Evolutionary conservation across 805 yeast species (phyloP), one percentile per base, ranked within the genome.

Genomic region (Kazachstania taianensis): DNA sequence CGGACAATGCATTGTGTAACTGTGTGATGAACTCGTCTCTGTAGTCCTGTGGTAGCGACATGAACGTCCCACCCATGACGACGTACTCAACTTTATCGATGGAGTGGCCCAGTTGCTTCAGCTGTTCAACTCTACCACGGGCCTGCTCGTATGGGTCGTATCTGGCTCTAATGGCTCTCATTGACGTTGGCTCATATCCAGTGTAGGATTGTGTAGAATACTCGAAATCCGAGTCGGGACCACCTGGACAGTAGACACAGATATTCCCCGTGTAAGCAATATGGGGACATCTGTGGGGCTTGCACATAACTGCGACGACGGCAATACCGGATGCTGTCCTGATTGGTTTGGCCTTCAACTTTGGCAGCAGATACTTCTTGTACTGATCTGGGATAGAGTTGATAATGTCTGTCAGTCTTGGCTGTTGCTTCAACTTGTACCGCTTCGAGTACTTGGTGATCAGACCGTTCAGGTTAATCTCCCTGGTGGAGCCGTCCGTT

Each of bases 101-200:
- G 1, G 94, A 80, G 55, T 92, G 98, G 10, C 98, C 98, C 41
- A 92, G 68, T 59, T 82, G 96, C 46, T 95, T 75, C 44, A 92
- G 69, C 66, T 92, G 98, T 53, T 92, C 98, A 27, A 92, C 79
- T 58, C 98, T 76, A 33, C 98, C 98, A 55, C 98, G 72, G 5
- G 97, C 96, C 60, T 92, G 98, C 61, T 92, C 98, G 55, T 85
- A 92, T 1, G 98, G 97, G 58, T 92, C 98, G 55, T 92, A 92
- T 51, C 98, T 74, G 0, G 98, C 98, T 49, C 98, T 70, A 42
- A 92, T 92, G n/a, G 98, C 98, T 51, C 98, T 72, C 98, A 92
- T 92, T 1, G 96, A 86, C 0, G 98, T 92, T 7, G 98, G 98
- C 59, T 92, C 98, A 55, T 92, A 92, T 26, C 98, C 98, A 0